A percentile compares a stretch with the other conserved stretches of the same genome.
Conservation (phyloP, 495 filamentous ascomycete species). For the Tuber aestivum region DNA sequence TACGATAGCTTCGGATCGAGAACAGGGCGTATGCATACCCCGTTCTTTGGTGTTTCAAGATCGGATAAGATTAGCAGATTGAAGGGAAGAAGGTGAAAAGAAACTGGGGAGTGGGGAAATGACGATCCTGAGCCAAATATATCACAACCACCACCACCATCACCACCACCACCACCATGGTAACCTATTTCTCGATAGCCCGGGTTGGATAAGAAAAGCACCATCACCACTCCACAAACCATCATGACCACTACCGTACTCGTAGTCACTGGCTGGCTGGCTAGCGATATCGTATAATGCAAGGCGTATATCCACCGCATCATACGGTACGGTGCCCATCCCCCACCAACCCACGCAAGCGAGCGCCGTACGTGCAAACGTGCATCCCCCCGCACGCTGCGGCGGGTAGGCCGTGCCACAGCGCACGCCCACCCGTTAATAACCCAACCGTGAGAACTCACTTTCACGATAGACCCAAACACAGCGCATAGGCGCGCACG, state of each 20-base stretch:
- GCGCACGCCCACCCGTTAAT: not conserved
- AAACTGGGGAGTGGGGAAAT: not conserved
- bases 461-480: not conserved
- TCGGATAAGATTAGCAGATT: not conserved
- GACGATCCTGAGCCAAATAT: not conserved
- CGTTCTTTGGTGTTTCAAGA: not conserved
- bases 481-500: not conserved
- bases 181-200: not conserved
- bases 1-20: not conserved
- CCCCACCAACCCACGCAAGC: not conserved
- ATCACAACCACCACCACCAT: not conserved
- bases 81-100: not conserved
- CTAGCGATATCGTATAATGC: not conserved
- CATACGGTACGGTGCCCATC: too few relatives aligned
- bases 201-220: too few relatives aligned
- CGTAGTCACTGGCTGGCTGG: not conserved
- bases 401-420: constrained; percentile 2
- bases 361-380: not conserved
- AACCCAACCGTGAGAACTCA: too few relatives aligned
- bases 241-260: too few relatives aligned
- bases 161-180: not conserved
- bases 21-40: not conserved
- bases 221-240: too few relatives aligned
- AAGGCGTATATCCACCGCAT: too few relatives aligned
- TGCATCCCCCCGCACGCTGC: not conserved